Percentiles rank a stretch among this genome's conserved stretches.
Conservation (phyloP, 78 protist species). For the Pigoraptor vietnamica region DNA sequence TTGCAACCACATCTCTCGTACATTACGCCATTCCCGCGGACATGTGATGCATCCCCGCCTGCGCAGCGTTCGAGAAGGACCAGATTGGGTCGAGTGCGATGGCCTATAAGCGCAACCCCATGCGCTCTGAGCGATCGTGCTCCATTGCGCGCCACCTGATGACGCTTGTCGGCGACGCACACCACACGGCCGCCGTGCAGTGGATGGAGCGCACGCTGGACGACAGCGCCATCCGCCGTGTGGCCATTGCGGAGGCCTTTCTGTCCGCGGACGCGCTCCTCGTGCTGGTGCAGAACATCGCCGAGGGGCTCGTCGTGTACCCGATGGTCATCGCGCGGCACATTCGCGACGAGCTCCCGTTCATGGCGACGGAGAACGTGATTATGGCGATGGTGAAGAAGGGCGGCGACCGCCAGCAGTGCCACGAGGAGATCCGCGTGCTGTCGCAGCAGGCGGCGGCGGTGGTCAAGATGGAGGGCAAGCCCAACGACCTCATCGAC, state of each 20-base stretch:
- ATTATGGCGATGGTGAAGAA: slow-evolving; percentile 63
- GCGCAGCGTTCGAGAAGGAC: too few species aligned
- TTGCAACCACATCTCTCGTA: too few species aligned
- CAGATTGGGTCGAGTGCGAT: too few species aligned
- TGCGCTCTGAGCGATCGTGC: too few species aligned
- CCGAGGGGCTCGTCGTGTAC: slow-evolving; percentile 37
- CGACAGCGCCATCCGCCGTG: slow-evolving; percentile 57
- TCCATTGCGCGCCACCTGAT: too few species aligned
- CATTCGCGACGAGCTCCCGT: slow-evolving; percentile 44
- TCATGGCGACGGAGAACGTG: slow-evolving; percentile 73
- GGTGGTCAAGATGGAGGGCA: slow-evolving; percentile 39
- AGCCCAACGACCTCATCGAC: slow-evolving; percentile 44
- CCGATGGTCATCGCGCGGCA: slow-evolving; percentile 36
- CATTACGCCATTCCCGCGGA: too few species aligned
- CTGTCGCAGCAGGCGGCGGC: slow-evolving; percentile 34
- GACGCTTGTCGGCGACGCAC: too few species aligned
- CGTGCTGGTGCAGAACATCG: slow-evolving; percentile 22
- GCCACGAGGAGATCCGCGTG: slow-evolving; percentile 62
- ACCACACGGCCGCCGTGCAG: slow-evolving; percentile 33
- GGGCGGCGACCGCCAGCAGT: slow-evolving; percentile 60
- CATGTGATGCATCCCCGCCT: too few species aligned
- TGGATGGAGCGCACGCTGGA: slow-evolving; percentile 70
- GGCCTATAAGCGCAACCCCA: too few species aligned
- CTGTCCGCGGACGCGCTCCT: slow-evolving; percentile 36
- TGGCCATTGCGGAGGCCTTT: slow-evolving; percentile 45